Base-by-base conservation (phyloP, 352 stramenopile genomes). In the Phytophthora brassicae region DNA sequence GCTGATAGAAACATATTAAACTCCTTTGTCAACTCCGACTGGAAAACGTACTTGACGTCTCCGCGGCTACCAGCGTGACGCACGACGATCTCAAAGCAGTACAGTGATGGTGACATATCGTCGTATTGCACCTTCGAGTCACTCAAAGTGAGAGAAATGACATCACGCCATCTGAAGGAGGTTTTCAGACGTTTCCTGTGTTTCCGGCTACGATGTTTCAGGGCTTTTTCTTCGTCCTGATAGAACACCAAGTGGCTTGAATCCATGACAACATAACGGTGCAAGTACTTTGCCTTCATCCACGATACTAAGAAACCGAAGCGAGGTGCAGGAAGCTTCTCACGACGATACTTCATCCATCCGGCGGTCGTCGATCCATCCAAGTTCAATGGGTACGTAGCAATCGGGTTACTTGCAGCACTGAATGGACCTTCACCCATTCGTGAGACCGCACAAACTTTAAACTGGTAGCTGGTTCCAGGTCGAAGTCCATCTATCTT, bases 401-500 rank as follows among this genome's bases (percentile, higher is more conserved):
- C 60, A 22, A 87, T 85, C 0, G 82, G 82, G 16, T 91, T 82
- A 42, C 81, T 93, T 1, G 84, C 73, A 3, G 74, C 48, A 56
- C 84, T 94, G 31, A 94, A 94, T 4, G 87, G 85, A 4, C 85
- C 87, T 74, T 96, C 87, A 7, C 87, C 87, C 85, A 94, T 94
- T 43, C 87, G 71, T 17, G 84, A 93, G 1, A 96, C 84, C 1
- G 85, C 87, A 5, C 82, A 88, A 0, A 96, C 82, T 41, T 94
- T 92, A 56, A 96, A 94, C 64, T 94, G 85, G 44, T 94, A 96
- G 41, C 71, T 84, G 0, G 85, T 89, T 46, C 84, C 87, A 6
- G 87, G 85, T 13, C 86, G 85, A 29, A 96, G 74, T 1, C 81
- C 85, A 57, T 92, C 76, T 16, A 96, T 88, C 55, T 74, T 88